phyloP scores from a whole-genome alignment of 1,284 basidiomycete species.

The Megacollybia platyphylla region DNA sequence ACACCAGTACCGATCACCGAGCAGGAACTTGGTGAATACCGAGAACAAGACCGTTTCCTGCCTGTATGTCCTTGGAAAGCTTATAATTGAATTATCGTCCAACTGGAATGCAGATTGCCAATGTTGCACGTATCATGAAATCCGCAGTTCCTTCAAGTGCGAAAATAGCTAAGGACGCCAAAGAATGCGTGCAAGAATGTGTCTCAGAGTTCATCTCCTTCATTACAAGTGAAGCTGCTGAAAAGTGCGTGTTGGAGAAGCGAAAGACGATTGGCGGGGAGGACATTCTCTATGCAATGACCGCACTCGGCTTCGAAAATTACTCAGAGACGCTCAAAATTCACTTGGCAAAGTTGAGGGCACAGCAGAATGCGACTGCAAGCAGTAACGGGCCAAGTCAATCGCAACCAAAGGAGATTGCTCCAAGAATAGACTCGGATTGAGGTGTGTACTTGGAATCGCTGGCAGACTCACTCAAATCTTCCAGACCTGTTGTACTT shows the following conservation, averaged over 20 bases:
- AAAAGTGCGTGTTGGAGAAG: constrained; percentile 82
- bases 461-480: no score
- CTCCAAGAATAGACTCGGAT: no score
- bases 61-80: constrained; percentile 45
- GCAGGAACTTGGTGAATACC: constrained; percentile 82
- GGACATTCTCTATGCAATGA: constrained; percentile 84
- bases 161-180: constrained; percentile 94
- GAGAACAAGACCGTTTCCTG: constrained; percentile 85
- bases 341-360: constrained; percentile 78
- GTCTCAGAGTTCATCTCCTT: constrained; percentile 95
- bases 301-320: constrained; percentile 87
- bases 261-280: constrained; percentile 83
- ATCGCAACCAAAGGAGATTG: no score
- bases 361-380: no score
- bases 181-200: constrained; percentile 94
- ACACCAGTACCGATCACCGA: constrained; percentile 60
- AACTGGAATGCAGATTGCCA: constrained; percentile 61
- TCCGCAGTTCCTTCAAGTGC: constrained; percentile 78
- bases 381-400: no score
- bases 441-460: no score
- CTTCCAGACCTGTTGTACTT: no score
- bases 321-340: constrained; percentile 87
- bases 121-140: constrained; percentile 95
- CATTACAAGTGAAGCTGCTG: constrained; percentile 84
- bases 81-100: constrained; percentile 1